Evolutionary conservation across 2,329 filamentous ascomycete genomes (phyloP).

Genomic region (Calonectria montana): DNA sequence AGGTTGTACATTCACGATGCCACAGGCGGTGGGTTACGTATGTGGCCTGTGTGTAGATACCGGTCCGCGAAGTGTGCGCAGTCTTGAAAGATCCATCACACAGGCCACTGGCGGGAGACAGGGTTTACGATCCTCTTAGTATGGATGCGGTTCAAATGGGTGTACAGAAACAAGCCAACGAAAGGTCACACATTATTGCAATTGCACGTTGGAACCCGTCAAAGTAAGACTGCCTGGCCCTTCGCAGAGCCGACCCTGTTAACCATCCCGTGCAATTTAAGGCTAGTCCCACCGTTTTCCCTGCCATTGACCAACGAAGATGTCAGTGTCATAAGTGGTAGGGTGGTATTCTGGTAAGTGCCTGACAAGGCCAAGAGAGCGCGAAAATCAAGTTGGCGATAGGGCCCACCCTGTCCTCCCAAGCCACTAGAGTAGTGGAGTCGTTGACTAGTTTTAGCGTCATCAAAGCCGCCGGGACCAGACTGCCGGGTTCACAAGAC

Average conservation of each 20-base stretch:
- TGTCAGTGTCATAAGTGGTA: slow-evolving; percentile 1
- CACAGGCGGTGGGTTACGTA: slow-evolving; percentile 6
- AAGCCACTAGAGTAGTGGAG: slow-evolving; percentile 34
- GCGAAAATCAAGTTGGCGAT: slow-evolving; percentile 7
- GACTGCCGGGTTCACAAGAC: slow-evolving; percentile 44
- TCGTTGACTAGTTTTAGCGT: slow-evolving; percentile 44
- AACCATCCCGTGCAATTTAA: not conserved
- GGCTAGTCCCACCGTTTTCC: not conserved
- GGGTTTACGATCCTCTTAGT: not conserved
- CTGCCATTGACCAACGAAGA: not conserved
- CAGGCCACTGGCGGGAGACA: slow-evolving; percentile 9
- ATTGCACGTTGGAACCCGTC: not conserved
- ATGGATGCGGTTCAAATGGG: not conserved
- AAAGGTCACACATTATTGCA: not conserved
- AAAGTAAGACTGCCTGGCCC: not conserved
- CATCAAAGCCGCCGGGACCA: slow-evolving; percentile 48
- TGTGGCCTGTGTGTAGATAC: not conserved
- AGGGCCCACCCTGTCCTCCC: slow-evolving; percentile 32
- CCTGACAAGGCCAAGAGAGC: not conserved
- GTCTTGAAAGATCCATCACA: slow-evolving; percentile 15
- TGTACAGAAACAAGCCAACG: not conserved
- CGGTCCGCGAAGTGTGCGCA: slow-evolving; percentile 3
- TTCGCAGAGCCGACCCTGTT: not conserved
- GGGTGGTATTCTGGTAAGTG: not conserved
- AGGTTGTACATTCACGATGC: slow-evolving; percentile 8